Evolutionary conservation across 495 filamentous ascomycete genomes (phyloP), one percentile per base, ranked within the genome.

Genomic region (Hypoxylon perforatum): DNA sequence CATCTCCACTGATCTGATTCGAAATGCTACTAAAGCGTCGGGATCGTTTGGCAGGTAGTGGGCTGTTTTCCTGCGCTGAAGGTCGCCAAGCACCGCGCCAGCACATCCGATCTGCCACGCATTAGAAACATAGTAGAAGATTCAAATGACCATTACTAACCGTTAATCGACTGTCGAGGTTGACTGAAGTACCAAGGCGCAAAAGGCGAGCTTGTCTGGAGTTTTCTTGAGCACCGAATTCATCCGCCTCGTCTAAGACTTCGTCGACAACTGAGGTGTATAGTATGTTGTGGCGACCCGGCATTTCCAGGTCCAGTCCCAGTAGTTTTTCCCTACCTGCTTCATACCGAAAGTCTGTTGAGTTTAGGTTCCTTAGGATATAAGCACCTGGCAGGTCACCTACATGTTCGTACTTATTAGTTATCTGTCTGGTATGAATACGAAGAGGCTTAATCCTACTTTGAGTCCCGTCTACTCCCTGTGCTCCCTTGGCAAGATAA

Each of bases 81-180:
- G 71, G 61, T 96, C 93, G 3, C 85, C 85, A 33, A 99, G 81
- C 14, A 99, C 78, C 14, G 93, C 94, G 28, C 96, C 93, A 30
- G 90, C 90, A 72, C 95, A 98, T 0, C 94, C 92, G 33, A 84
- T 69, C 76, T 78, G 18, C 10, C 4, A 11, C 1, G 47, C 71
- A 59, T 71, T 41, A 73, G 65, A 54, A 36, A 41, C 0, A 28
- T 39, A 4, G 0, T 11, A 21, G 11, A 45, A 10, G n/a, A 41
- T 45, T 1, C 33, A 21, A 4, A 30, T 18, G 3, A 4, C 35
- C n/a, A 45, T 5, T 30, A 36, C 65, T 67, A 18, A 78, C 76
- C 11, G 80, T 77, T 9, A 80, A 42, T 15, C 66, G 83, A 69
- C 92, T 97, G 11, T 94, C 91, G 55, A 96, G 78, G 65, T 97